Evolutionary conservation across 2,329 filamentous ascomycete genomes (phyloP).

Genomic region (Xylariaceae sp.): DNA sequence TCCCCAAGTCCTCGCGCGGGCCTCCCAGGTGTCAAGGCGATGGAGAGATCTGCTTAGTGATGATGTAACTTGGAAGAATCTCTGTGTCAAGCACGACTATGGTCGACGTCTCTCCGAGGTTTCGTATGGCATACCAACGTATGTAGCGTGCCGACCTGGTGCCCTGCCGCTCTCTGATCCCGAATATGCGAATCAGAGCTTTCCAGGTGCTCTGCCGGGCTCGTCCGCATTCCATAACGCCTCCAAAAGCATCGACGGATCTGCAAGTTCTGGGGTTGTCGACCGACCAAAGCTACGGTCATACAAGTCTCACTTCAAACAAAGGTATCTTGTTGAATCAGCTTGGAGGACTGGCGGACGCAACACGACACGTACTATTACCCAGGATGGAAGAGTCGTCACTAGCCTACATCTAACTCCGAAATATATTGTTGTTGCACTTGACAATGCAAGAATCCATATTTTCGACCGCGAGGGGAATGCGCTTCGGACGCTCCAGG

Average conservation of each 20-base stretch:
- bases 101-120: slow-evolving; percentile 64
- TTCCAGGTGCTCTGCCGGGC: slow-evolving; percentile 52
- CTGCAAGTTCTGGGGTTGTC: slow-evolving; percentile 46
- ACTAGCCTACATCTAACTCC: slow-evolving; percentile 93
- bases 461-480: slow-evolving; percentile 94
- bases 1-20: slow-evolving; percentile 88
- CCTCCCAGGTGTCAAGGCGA: slow-evolving; percentile 92
- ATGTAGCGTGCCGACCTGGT: slow-evolving; percentile 42
- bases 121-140: slow-evolving; percentile 44
- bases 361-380: slow-evolving; percentile 85
- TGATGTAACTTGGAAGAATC: slow-evolving; percentile 97
- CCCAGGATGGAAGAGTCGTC: slow-evolving; percentile 94
- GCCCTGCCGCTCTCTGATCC: slow-evolving; percentile 45
- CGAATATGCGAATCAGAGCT: slow-evolving; percentile 48
- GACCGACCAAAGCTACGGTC: slow-evolving; percentile 73
- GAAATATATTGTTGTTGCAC: slow-evolving; percentile 95
- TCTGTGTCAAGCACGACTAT: slow-evolving; percentile 96
- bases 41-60: slow-evolving; percentile 95
- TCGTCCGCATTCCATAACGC: slow-evolving; percentile 44
- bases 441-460: slow-evolving; percentile 98
- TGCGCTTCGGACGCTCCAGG: slow-evolving; percentile 85
- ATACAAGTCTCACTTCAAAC: slow-evolving; percentile 97
- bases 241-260: slow-evolving; percentile 64
- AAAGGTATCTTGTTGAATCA: slow-evolving; percentile 94
- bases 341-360: slow-evolving; percentile 94